Evolutionary conservation across 1,284 basidiomycete genomes (phyloP).

Genomic region (Clitocybe nebularis): DNA sequence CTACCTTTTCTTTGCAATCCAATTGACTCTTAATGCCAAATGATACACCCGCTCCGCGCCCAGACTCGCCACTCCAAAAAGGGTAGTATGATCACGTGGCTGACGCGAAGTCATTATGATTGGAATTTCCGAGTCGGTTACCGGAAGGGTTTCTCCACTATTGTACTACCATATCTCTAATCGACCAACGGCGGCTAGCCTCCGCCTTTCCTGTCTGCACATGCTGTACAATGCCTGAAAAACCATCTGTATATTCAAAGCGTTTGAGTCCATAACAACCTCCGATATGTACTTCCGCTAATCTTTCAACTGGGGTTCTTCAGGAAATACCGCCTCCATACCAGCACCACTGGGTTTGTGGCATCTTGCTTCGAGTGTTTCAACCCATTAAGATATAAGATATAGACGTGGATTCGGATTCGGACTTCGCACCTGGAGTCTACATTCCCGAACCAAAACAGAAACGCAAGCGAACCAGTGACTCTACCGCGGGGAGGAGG

Average conservation of each 20-base stretch:
- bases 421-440: conserved; percentile 50
- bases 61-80: not conserved
- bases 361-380: not conserved
- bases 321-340: conserved; percentile 24
- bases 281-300: not conserved
- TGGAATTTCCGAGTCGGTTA: conserved; percentile 1
- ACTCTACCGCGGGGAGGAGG: conserved; percentile 8
- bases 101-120: conserved; percentile 8
- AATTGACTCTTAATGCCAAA: conserved; percentile 3
- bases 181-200: too few relatives aligned
- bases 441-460: conserved; percentile 34
- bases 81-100: conserved; percentile 14
- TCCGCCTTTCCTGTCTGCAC: not conserved
- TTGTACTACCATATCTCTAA: conserved; percentile 7
- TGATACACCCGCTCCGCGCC: not conserved
- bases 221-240: conserved; percentile 15
- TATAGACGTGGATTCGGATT: conserved; percentile 46
- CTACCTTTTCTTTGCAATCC: conserved; percentile 9
- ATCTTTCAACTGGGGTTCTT: too few relatives aligned
- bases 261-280: conserved; percentile 14
- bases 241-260: conserved; percentile 22
- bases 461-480: conserved; percentile 25
- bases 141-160: conserved; percentile 7
- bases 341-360: conserved; percentile 27
- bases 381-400: conserved; percentile 20